Evolutionary conservation across 179 eudicot species (phyloP).

Genomic region (Amaranthus tricolor): DNA sequence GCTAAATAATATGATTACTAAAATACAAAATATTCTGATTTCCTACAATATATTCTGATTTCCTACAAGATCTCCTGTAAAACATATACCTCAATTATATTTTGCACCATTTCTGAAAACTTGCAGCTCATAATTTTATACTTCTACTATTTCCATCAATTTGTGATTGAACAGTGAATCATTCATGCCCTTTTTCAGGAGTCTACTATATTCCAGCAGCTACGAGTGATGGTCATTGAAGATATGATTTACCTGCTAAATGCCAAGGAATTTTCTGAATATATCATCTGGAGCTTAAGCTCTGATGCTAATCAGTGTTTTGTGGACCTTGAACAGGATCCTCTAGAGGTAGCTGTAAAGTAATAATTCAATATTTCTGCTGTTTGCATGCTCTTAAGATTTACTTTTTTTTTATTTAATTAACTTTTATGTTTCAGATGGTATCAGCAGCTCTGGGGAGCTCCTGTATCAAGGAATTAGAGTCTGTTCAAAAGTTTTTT

Average conservation of each 20-base stretch:
- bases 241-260: slow-evolving; percentile 89
- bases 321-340: slow-evolving; percentile 85
- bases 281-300: slow-evolving; percentile 54
- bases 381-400: not conserved
- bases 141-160: not conserved
- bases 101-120: not conserved
- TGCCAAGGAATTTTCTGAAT: slow-evolving; percentile 54
- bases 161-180: not conserved
- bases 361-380: not conserved
- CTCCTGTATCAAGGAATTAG: slow-evolving; percentile 44
- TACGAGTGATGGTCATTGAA: slow-evolving; percentile 82
- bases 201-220: slow-evolving; percentile 50
- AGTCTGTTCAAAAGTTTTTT: slow-evolving; percentile 59
- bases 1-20: too few relatives aligned
- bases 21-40: too few relatives aligned
- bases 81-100: not conserved
- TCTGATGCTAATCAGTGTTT: slow-evolving; percentile 43
- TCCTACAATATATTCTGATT: too few relatives aligned
- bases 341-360: slow-evolving; percentile 59
- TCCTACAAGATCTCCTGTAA: not conserved
- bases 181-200: slow-evolving; percentile 42
- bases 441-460: slow-evolving; percentile 34
- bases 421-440: slow-evolving; percentile 47
- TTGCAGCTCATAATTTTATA: not conserved
- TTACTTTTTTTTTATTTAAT: slow-evolving; percentile 5